Conservation (phyloP, 345 rosid species). For the Murraya paniculata region DNA sequence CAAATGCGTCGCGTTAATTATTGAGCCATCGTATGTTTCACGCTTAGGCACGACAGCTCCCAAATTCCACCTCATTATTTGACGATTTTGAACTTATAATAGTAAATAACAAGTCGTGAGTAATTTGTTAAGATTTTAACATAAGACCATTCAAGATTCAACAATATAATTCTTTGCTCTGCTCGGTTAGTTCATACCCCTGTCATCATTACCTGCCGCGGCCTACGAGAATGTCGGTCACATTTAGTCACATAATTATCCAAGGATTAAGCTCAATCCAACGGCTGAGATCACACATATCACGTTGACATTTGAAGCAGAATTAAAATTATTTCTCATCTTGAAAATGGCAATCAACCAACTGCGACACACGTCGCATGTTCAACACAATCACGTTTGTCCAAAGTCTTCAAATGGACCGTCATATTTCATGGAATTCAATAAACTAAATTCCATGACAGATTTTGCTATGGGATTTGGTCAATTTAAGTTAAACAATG, state of each 20-base stretch:
- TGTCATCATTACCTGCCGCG: not conserved
- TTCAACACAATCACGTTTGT: conserved; percentile 10
- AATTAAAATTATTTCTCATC: not conserved
- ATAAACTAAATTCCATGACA: not conserved
- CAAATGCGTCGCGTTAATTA: not conserved
- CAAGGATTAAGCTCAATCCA: not conserved
- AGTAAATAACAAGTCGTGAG: not conserved
- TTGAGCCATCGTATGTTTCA: not conserved
- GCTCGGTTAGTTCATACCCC: too few species aligned
- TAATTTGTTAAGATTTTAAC: not conserved
- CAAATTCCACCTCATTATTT: not conserved
- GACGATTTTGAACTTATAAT: not conserved
- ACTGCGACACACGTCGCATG: not conserved
- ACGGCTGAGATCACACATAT: not conserved
- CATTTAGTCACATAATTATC: not conserved
- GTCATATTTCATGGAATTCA: not conserved
- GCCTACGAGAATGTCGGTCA: conserved; percentile 15
- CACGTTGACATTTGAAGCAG: conserved; percentile 2
- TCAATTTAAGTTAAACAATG: conserved; percentile 14
- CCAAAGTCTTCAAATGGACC: not conserved
- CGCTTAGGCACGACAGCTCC: not conserved
- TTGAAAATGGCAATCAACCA: not conserved
- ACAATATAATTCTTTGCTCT: not conserved
- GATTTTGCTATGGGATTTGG: not conserved
- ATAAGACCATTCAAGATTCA: not conserved